A percentile compares a stretch with the other conserved stretches of the same genome.
phyloP scores from a whole-genome alignment of 805 yeast genomes.

The Saturnispora sanitii region DNA sequence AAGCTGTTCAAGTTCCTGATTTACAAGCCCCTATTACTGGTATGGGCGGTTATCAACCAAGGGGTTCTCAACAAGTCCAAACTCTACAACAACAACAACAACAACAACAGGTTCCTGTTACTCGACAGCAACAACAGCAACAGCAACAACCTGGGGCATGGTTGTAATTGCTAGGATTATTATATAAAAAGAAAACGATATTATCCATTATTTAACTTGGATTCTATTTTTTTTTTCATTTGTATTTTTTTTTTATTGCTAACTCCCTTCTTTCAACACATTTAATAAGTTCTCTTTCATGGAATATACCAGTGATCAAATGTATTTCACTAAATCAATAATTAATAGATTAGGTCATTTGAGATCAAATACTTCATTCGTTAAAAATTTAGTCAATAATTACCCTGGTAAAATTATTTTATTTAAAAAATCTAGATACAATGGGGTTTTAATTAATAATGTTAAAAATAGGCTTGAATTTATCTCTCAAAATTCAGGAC shows the following conservation, averaged over 20 bases:
- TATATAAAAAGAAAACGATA: too few species aligned
- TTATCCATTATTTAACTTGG: too few species aligned
- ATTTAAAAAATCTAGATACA: slow-evolving; percentile 15
- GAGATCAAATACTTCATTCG: slow-evolving; percentile 44
- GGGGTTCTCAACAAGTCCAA: too few species aligned
- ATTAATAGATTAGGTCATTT: slow-evolving; percentile 58
- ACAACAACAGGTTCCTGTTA: slow-evolving; percentile 15
- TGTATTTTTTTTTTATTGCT: slow-evolving; percentile 1
- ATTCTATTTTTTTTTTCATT: neutral
- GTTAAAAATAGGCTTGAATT: neutral
- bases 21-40: slow-evolving; percentile 13
- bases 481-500: neutral
- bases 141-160: slow-evolving; percentile 20
- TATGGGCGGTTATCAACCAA: slow-evolving; percentile 10
- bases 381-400: slow-evolving; percentile 18
- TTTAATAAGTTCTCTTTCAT: neutral
- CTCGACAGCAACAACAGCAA: slow-evolving; percentile 20
- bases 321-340: slow-evolving; percentile 22
- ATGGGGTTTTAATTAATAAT: slow-evolving; percentile 2
- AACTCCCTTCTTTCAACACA: neutral
- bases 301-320: slow-evolving; percentile 1
- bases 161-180: too few species aligned
- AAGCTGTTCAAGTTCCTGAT: slow-evolving; percentile 26
- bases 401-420: slow-evolving; percentile 38
- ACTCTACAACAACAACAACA: slow-evolving; percentile 16